Evolutionary conservation across 208 protist species (phyloP).

Genomic region (Entamoeba invadens): DNA sequence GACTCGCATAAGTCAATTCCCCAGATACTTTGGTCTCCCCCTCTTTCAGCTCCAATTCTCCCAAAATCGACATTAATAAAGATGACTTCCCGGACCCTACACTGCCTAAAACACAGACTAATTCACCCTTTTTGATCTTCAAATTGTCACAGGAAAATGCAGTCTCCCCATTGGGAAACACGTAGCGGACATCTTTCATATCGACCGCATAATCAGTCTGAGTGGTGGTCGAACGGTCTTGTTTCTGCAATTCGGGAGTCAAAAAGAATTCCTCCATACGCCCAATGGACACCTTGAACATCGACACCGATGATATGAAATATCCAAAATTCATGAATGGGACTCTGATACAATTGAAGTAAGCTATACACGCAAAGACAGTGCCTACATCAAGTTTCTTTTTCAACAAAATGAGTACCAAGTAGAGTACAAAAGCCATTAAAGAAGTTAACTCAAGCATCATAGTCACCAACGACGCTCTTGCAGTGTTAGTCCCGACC

Average conservation of each 20-base stretch:
- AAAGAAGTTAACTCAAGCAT: neutral
- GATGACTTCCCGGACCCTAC: constrained; percentile 6
- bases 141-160: neutral
- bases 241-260: neutral
- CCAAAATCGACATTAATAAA: neutral
- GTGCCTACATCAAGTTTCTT: neutral
- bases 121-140: neutral
- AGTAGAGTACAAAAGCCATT: constrained; percentile 6
- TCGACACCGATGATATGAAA: neutral
- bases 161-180: neutral
- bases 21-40: constrained; percentile 8
- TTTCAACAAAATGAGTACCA: neutral
- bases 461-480: neutral
- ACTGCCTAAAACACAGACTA: neutral
- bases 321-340: neutral
- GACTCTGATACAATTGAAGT: neutral
- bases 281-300: neutral
- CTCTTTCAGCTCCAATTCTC: neutral
- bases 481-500: neutral
- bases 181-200: neutral
- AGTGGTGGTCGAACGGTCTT: neutral
- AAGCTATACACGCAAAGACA: constrained; percentile 8
- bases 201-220: neutral
- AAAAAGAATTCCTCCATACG: neutral
- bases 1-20: constrained; percentile 58